Evolutionary conservation across 345 rosid genomes (phyloP).

Genomic region (Cardiospermum halicacabum): DNA sequence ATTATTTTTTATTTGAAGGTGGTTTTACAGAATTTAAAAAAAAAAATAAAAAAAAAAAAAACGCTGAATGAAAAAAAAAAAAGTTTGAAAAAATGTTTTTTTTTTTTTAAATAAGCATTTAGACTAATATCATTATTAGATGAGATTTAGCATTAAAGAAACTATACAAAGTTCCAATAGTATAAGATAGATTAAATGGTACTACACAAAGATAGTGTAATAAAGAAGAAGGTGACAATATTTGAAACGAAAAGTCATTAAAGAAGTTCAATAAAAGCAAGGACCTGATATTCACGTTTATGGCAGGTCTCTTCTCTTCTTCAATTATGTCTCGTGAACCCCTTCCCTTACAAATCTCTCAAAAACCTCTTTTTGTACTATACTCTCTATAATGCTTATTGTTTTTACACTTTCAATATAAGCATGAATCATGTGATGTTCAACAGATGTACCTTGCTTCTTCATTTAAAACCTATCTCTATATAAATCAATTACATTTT

Average conservation of each 20-base stretch:
- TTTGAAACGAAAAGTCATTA: neutral
- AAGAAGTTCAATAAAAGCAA: slow-evolving; percentile 17
- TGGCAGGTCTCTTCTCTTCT: slow-evolving; percentile 7
- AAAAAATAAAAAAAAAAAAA: too few species aligned
- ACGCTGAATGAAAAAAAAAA: too few species aligned
- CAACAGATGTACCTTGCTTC: slow-evolving; percentile 34
- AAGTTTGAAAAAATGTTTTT: too few species aligned
- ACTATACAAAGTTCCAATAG: neutral
- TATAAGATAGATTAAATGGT: neutral
- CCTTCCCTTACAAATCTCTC: slow-evolving; percentile 1
- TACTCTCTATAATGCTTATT: too few species aligned
- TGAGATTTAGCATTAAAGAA: too few species aligned
- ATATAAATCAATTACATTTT: slow-evolving; percentile 1
- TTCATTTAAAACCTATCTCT: slow-evolving; percentile 26
- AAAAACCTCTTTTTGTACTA: too few species aligned
- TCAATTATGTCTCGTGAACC: slow-evolving; percentile 15
- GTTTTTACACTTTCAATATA: too few species aligned
- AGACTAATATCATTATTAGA: too few species aligned
- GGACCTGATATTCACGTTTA: slow-evolving; percentile 23
- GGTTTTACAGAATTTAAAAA: too few species aligned
- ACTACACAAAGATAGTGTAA: neutral
- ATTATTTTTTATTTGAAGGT: too few species aligned
- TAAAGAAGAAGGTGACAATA: neutral
- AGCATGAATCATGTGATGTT: slow-evolving; percentile 76
- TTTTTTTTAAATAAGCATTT: too few species aligned